phyloP scores from a whole-genome alignment of 345 rosid species.

The Cardamine occulta region DNA sequence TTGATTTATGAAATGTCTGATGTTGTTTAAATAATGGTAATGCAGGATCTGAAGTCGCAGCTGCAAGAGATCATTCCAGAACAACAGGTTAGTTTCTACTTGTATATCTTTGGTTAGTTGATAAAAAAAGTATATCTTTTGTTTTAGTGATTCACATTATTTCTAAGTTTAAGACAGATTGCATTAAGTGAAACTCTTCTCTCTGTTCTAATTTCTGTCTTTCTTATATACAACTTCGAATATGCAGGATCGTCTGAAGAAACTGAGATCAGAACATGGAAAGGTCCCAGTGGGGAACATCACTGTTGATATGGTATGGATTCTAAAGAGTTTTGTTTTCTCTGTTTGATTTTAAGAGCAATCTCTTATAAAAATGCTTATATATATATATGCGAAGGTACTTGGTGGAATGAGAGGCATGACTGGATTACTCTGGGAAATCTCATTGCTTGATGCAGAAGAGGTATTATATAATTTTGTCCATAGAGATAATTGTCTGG shows the following conservation, averaged over 20 bases:
- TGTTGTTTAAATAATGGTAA: conserved; percentile 24
- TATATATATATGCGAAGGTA: conserved; percentile 54
- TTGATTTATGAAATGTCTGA: not conserved
- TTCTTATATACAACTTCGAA: not conserved
- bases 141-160: not conserved
- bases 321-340: not conserved
- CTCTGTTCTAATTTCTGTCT: not conserved
- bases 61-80: conserved; percentile 85
- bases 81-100: conserved; percentile 64
- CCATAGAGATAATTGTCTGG: not conserved
- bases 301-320: conserved; percentile 81
- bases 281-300: conserved; percentile 81
- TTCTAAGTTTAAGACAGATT: not conserved
- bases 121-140: too few relatives aligned
- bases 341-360: not conserved
- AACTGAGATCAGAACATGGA: conserved; percentile 77
- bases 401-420: conserved; percentile 99
- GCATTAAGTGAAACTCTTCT: not conserved
- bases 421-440: conserved; percentile 96
- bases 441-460: conserved; percentile 91
- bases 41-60: conserved; percentile 82
- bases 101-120: too few relatives aligned
- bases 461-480: conserved; percentile 55
- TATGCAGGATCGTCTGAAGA: conserved; percentile 83
- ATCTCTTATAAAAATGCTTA: not conserved